These are phyloP conservation scores for Clonostachys solani DNA, from an alignment of 2,329 filamentous ascomycete species.

Conservation along the genomic window DNA sequence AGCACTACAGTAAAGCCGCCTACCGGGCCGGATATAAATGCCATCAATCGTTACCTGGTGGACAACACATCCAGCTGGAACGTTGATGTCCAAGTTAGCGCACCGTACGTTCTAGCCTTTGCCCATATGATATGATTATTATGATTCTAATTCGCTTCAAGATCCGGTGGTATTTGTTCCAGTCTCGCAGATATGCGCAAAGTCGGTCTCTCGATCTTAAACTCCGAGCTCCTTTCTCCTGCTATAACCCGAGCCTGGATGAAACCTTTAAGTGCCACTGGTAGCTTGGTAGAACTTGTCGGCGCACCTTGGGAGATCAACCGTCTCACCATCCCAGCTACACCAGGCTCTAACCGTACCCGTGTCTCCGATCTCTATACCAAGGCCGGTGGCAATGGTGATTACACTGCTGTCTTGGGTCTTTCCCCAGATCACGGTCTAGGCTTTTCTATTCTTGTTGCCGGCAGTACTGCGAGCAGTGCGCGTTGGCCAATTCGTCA, in stretches of 20 bases:
- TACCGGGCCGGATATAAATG: neutral
- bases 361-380: constrained; percentile 18
- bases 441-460: constrained; percentile 18
- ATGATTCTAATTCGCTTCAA: neutral
- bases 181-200: constrained; percentile 4
- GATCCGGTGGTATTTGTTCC: constrained; percentile 7
- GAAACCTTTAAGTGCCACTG: constrained; percentile 8
- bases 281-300: constrained; percentile 5
- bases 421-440: constrained; percentile 12
- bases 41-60: neutral
- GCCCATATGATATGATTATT: too few species aligned
- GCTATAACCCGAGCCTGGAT: constrained; percentile 8
- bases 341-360: constrained; percentile 11
- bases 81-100: neutral
- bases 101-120: too few species aligned
- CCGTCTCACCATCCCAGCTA: constrained; percentile 5
- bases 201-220: constrained; percentile 11
- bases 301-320: constrained; percentile 14
- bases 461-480: constrained; percentile 10
- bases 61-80: neutral
- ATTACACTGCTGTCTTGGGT: constrained; percentile 14
- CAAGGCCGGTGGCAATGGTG: constrained; percentile 15
- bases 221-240: constrained; percentile 6
- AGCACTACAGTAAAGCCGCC: constrained; percentile 1
- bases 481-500: constrained; percentile 9